phyloP scores from a whole-genome alignment of 129 eudicot species.

The Sambucus nigra region DNA sequence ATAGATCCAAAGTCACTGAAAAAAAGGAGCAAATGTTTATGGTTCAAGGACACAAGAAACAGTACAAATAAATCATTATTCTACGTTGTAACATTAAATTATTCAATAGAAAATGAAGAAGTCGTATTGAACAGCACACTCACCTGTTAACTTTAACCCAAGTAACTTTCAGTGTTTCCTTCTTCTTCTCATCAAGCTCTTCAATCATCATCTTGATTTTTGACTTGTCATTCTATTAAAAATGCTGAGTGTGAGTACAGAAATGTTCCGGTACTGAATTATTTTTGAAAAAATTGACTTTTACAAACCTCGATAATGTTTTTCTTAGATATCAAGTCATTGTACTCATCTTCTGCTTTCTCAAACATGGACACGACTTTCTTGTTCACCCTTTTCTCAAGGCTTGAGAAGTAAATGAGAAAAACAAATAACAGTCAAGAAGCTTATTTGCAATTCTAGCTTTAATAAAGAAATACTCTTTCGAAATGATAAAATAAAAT shows the following conservation, averaged over 20 bases:
- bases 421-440: not conserved
- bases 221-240: constrained; percentile 72
- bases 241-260: constrained; percentile 6
- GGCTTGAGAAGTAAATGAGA: constrained; percentile 33
- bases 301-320: constrained; percentile 80
- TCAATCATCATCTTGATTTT: constrained; percentile 84
- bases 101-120: constrained; percentile 3
- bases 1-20: constrained; percentile 94
- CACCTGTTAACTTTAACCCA: constrained; percentile 91
- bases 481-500: not conserved
- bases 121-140: constrained; percentile 12
- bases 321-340: constrained; percentile 81
- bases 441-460: not conserved
- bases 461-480: not conserved
- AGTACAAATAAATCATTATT: not conserved
- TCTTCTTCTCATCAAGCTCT: constrained; percentile 99
- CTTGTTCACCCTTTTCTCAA: constrained; percentile 96
- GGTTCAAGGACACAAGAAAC: not conserved
- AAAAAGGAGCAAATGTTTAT: not conserved
- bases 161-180: constrained; percentile 88
- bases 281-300: constrained; percentile 1
- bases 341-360: constrained; percentile 98
- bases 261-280: not conserved
- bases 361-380: constrained; percentile 98
- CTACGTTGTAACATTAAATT: not conserved